Conservation (phyloP, 1,139 yeast species). For the Yamadazyma epiphylla region DNA sequence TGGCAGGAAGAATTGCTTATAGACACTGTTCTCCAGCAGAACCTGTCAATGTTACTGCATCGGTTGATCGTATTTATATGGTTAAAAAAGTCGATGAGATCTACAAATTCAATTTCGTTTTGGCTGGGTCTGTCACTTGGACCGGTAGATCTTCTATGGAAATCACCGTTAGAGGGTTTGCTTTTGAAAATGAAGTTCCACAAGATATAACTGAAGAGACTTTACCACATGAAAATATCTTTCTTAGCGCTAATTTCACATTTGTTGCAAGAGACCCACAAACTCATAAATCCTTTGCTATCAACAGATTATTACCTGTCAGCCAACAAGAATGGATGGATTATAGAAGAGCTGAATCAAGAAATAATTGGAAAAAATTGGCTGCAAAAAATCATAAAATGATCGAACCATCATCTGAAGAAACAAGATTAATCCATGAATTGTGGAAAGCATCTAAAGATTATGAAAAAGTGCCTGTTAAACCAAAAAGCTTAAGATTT, state of each 20-base stretch:
- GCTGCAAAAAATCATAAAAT: conserved; percentile 62
- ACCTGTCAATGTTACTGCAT: conserved; percentile 91
- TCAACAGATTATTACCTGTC: conserved; percentile 73
- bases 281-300: conserved; percentile 82
- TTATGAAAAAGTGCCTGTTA: conserved; percentile 23
- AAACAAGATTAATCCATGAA: conserved; percentile 68
- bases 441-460: conserved; percentile 65
- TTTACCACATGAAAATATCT: conserved; percentile 43
- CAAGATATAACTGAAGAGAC: conserved; percentile 42
- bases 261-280: conserved; percentile 93
- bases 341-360: conserved; percentile 84
- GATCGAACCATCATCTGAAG: conserved; percentile 69
- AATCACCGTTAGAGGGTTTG: conserved; percentile 83
- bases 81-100: conserved; percentile 81
- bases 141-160: conserved; percentile 96
- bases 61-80: conserved; percentile 89
- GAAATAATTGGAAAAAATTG: conserved; percentile 78
- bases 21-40: conserved; percentile 87
- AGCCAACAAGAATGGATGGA: conserved; percentile 76
- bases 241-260: conserved; percentile 86
- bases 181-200: conserved; percentile 53
- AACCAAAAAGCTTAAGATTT: conserved; percentile 44
- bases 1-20: conserved; percentile 85
- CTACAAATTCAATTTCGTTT: conserved; percentile 65
- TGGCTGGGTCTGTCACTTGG: conserved; percentile 90